These are phyloP conservation scores for Solanum tarapatanum DNA, from an alignment of 257 asterid species.

Conservation along the genomic window DNA sequence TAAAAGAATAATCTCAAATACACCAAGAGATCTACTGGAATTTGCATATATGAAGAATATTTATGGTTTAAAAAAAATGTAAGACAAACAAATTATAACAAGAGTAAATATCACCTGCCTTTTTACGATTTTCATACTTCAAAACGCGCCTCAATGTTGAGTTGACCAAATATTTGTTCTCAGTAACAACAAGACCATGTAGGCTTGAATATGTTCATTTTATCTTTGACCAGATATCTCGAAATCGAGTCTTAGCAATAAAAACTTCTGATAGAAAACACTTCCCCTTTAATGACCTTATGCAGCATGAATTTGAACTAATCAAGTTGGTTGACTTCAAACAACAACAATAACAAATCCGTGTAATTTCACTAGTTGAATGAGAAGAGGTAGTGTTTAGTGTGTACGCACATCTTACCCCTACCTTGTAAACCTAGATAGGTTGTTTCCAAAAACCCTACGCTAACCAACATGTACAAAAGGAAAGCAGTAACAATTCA, in stretches of 20 bases:
- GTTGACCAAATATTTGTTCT: background rate
- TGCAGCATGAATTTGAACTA: too few relatives aligned
- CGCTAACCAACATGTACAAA: too few relatives aligned
- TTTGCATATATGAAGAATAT: too few relatives aligned
- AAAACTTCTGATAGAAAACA: too few relatives aligned
- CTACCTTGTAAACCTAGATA: background rate
- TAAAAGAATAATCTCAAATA: too few relatives aligned
- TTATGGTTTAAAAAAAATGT: background rate
- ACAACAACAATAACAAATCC: background rate
- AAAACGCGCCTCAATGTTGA: background rate
- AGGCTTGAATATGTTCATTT: background rate
- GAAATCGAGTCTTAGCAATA: too few relatives aligned
- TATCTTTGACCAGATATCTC: too few relatives aligned
- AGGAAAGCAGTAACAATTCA: too few relatives aligned
- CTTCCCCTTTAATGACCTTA: too few relatives aligned
- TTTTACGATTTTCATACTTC: background rate
- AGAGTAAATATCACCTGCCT: rapidly evolving
- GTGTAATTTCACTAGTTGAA: background rate
- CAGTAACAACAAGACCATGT: background rate
- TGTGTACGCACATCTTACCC: rapidly evolving
- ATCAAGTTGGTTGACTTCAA: background rate
- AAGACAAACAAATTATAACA: background rate
- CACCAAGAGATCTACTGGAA: too few relatives aligned
- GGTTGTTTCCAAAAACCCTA: background rate
- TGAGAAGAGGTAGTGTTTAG: background rate